Percentiles rank a stretch among this genome's conserved stretches.
phyloP scores from a whole-genome alignment of 1,284 basidiomycete species.

The Sphagnurus paluster region DNA sequence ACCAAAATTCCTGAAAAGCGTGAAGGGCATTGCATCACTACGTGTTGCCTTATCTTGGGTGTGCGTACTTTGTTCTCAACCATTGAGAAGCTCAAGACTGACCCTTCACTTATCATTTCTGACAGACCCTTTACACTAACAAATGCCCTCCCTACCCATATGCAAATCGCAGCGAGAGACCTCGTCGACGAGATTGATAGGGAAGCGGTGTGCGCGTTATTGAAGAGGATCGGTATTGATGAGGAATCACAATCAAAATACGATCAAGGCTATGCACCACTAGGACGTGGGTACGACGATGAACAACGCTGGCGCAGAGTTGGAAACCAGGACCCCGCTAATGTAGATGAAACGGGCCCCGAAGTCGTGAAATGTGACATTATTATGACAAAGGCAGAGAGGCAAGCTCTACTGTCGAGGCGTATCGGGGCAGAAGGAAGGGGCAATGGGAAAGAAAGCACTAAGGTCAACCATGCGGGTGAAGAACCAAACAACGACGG shows the following conservation, averaged over 20 bases:
- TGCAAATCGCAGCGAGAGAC: conserved; percentile 29
- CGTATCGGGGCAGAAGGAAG: too few species aligned
- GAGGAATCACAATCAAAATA: not conserved
- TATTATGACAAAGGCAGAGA: conserved; percentile 25
- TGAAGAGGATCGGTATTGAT: conserved; percentile 4
- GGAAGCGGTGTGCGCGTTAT: conserved; percentile 10
- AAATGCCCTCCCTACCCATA: conserved; percentile 31
- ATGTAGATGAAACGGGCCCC: not conserved
- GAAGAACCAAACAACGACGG: not conserved
- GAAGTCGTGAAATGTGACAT: conserved; percentile 19
- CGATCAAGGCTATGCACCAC: not conserved
- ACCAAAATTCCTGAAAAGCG: conserved; percentile 55
- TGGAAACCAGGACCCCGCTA: not conserved
- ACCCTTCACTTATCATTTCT: conserved; percentile 33
- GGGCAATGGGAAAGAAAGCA: not conserved
- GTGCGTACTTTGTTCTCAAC: conserved; percentile 34
- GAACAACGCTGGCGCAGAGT: conserved; percentile 10
- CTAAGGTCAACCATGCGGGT: not conserved
- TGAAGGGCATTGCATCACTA: conserved; percentile 59
- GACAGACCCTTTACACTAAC: conserved; percentile 40
- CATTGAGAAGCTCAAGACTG: conserved; percentile 23
- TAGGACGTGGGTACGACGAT: conserved; percentile 9
- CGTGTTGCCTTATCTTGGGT: conserved; percentile 68
- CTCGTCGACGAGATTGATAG: conserved; percentile 17
- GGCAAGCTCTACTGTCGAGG: conserved; percentile 15